Conservation (phyloP, 805 yeast genomes). For the Wickerhamomyces pijperi region DNA sequence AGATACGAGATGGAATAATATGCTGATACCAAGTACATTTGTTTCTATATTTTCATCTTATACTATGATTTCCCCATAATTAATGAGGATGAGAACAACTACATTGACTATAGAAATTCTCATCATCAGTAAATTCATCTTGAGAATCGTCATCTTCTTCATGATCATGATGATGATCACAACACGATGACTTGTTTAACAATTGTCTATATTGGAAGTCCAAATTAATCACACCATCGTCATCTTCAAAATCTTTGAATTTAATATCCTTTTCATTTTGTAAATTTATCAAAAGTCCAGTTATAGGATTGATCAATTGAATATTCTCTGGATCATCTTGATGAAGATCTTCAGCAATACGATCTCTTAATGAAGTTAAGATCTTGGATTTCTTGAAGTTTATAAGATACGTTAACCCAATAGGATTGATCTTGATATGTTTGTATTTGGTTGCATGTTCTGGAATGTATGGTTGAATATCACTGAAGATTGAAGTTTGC, state of each 20-base stretch:
- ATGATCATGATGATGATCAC: constrained; percentile 4
- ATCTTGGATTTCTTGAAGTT: constrained; percentile 9
- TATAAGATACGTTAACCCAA: constrained; percentile 11
- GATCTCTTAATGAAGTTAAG: constrained; percentile 8
- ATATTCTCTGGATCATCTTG: constrained; percentile 7
- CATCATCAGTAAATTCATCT: constrained; percentile 17
- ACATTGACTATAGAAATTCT: constrained; percentile 15
- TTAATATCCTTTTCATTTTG: constrained; percentile 6
- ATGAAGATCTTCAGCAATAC: constrained; percentile 14
- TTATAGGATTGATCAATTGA: constrained; percentile 11
- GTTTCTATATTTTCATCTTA: too few relatives aligned
- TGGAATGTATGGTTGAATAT: constrained; percentile 15
- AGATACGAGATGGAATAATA: too few relatives aligned
- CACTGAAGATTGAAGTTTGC: constrained; percentile 15
- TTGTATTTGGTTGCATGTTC: constrained; percentile 11
- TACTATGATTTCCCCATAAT: too few relatives aligned
- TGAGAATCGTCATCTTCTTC: constrained; percentile 8
- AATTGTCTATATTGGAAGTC: constrained; percentile 12
- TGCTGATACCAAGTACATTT: too few relatives aligned
- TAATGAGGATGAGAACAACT: constrained; percentile 15
- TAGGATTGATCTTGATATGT: constrained; percentile 9
- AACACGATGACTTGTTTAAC: too few relatives aligned
- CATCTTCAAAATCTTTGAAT: constrained; percentile 6
- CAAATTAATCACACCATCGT: constrained; percentile 7
- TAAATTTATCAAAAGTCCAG: constrained; percentile 8